Conservation (phyloP, 805 yeast genomes). For the Kurtzmaniella cleridarum region DNA sequence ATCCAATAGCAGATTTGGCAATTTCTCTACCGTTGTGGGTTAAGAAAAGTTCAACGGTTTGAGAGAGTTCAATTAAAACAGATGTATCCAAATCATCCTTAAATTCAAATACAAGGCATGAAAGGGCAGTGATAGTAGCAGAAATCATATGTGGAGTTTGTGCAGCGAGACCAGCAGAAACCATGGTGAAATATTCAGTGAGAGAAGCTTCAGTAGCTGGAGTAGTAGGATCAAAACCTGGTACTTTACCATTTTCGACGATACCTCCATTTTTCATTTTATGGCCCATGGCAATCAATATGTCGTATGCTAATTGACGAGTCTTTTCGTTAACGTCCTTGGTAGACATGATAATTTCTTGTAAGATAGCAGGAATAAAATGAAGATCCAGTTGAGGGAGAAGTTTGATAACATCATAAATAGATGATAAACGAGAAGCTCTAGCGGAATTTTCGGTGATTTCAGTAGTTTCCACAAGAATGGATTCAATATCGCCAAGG, state of each 20-base stretch:
- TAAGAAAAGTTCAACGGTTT: conserved; percentile 84
- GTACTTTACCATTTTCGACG: conserved; percentile 58
- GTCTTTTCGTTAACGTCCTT: conserved; percentile 92
- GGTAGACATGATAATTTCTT: conserved; percentile 86
- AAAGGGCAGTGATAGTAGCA: conserved; percentile 83
- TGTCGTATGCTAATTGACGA: conserved; percentile 71
- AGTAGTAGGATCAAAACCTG: conserved; percentile 58
- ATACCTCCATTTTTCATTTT: conserved; percentile 68
- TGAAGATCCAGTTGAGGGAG: conserved; percentile 62
- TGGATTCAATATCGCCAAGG: conserved; percentile 53
- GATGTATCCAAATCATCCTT: conserved; percentile 56
- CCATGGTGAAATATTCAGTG: conserved; percentile 84
- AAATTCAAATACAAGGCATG: conserved; percentile 84
- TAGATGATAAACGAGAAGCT: conserved; percentile 69
- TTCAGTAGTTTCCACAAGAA: conserved; percentile 53
- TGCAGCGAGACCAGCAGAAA: conserved; percentile 94
- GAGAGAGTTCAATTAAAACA: conserved; percentile 65
- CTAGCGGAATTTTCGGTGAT: conserved; percentile 68
- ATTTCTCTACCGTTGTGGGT: conserved; percentile 90
- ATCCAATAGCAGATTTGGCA: conserved; percentile 91
- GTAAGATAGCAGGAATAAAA: conserved; percentile 75
- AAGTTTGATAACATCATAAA: conserved; percentile 52
- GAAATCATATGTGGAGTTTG: conserved; percentile 93
- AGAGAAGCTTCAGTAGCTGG: conserved; percentile 66
- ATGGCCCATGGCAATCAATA: conserved; percentile 74